phyloP scores from a whole-genome alignment of 1,139 yeast species.

The Blastobotrys elegans region DNA sequence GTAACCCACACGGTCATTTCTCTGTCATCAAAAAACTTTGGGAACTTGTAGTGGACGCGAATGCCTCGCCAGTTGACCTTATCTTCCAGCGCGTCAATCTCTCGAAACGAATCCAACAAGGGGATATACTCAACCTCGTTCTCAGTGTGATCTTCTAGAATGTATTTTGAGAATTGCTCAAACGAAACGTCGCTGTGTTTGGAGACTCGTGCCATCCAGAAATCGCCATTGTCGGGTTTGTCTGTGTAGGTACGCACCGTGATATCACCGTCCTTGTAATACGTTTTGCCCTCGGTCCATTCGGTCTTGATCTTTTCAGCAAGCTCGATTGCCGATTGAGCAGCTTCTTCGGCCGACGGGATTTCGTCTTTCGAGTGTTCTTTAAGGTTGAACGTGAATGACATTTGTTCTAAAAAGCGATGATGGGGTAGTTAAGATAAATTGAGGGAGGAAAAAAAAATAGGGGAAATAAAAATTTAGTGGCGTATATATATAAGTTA shows the following conservation, averaged over 20 bases:
- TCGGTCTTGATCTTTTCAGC: conserved; percentile 12
- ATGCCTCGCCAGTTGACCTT: conserved; percentile 28
- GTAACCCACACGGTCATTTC: conserved; percentile 56
- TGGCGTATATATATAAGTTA: no score
- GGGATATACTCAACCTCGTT: conserved; percentile 39
- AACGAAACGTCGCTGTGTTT: conserved; percentile 35
- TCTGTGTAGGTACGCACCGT: conserved; percentile 39
- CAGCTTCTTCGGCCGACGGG: conserved; percentile 25
- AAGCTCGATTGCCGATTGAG: conserved; percentile 24
- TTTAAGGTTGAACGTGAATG: conserved; percentile 23
- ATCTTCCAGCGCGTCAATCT: conserved; percentile 19
- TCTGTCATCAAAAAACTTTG: conserved; percentile 45
- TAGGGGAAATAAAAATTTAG: neutral
- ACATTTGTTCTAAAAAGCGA: no score
- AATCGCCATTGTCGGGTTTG: conserved; percentile 34
- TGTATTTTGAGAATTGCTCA: conserved; percentile 28
- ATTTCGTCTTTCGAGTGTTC: conserved; percentile 24
- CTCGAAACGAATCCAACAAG: conserved; percentile 34
- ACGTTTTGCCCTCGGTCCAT: conserved; percentile 16
- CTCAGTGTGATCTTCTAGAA: conserved; percentile 35
- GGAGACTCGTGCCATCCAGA: conserved; percentile 46
- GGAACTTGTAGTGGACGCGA: conserved; percentile 46
- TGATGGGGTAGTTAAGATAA: no score
- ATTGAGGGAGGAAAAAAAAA: neutral
- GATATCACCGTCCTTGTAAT: conserved; percentile 17